Evolutionary conservation across 768 basidiomycete genomes (phyloP), one percentile per base, ranked within the genome.

Genomic region (Lactarius indigo): DNA sequence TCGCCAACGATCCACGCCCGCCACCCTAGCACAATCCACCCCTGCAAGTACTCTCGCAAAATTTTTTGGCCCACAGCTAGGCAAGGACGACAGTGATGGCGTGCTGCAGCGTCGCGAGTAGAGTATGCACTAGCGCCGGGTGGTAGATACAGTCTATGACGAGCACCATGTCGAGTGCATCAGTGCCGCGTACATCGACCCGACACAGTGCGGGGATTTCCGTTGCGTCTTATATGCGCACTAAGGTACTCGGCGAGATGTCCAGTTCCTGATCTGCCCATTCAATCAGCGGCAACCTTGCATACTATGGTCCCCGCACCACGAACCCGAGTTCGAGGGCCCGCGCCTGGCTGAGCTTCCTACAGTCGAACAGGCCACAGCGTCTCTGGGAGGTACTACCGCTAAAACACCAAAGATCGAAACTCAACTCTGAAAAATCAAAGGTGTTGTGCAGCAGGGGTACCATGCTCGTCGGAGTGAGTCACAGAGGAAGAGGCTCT

Each of bases 251-350:
- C 20, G 65, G 63, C 66, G 35, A 73, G 69, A 15, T 72, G 61
- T 30, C 71, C 72, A 3, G 70, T 72, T 35, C 35, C 35, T 35
- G 10, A 9, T 35, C 35, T 31, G 5, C 37, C 13, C 12, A 15
- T 15, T 39, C 37, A 31, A 31, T 8, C 5, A 31, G 31, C 31
- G 31, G 31, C 31, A 3, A 8, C 9, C 31, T 31, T 31, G 31
- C 9, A 31, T 33, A 1, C 33, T 10, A 33, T 8, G 33, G 33
- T 37, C 9, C 18, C 56, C 54, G 58, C 9, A 26, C 30, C 35
- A 60, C 79, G 67, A 66, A 91, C 91, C 91, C 92, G 17, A 94
- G 83, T 74, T 94, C 92, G 28, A 93, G 76, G 33, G 92, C 79
- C 72, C 84, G 83, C 9, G 81, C 78, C 7, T 78, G 69, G 28